These are phyloP conservation scores for Vicia faba DNA, from an alignment of 306 rosid genomes.

Conservation along the genomic window DNA sequence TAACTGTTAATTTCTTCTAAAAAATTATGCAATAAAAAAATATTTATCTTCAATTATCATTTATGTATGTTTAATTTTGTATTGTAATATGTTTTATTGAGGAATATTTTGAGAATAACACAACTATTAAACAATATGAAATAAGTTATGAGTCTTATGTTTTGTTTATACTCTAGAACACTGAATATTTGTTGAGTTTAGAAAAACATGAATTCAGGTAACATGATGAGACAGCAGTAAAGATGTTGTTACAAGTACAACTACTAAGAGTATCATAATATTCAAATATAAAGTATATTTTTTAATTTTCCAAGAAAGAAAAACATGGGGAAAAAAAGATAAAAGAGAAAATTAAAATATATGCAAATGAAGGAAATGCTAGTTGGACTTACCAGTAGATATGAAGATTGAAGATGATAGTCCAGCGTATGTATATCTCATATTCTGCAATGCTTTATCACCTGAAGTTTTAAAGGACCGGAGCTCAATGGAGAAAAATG, in stretches of 20 bases:
- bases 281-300: background rate
- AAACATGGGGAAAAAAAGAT: background rate
- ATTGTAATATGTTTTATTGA: too few species aligned
- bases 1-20: too few species aligned
- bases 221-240: background rate
- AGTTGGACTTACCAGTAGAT: slow-evolving; percentile 30
- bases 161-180: too few species aligned
- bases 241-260: background rate
- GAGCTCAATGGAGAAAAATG: slow-evolving; percentile 3
- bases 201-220: background rate
- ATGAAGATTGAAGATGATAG: slow-evolving; percentile 17
- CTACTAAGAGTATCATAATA: background rate
- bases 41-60: too few species aligned
- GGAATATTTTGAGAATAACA: too few species aligned
- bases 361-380: background rate
- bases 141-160: too few species aligned
- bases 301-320: background rate
- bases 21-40: too few species aligned
- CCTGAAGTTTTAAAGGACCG: background rate
- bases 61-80: too few species aligned
- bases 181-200: too few species aligned
- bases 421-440: too few species aligned
- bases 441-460: slow-evolving; percentile 18
- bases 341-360: background rate
- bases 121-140: too few species aligned